Evolutionary conservation across 805 yeast genomes (phyloP).

Genomic region (Candida dajiaensis): DNA sequence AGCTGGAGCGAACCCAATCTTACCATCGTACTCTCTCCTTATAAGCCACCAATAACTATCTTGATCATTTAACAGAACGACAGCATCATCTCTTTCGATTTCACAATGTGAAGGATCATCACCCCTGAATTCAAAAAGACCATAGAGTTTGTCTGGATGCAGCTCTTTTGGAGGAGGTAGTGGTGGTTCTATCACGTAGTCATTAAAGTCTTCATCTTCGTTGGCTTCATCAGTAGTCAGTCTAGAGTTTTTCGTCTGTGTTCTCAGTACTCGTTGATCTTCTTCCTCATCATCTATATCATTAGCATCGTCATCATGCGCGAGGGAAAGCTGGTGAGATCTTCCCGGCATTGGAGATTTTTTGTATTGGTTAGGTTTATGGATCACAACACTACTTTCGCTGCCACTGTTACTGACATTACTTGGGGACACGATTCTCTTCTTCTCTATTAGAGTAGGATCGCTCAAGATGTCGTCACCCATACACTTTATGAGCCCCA

Average conservation of each 20-base stretch:
- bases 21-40: conserved; percentile 46
- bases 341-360: background rate
- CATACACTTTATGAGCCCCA: conserved; percentile 14
- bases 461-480: conserved; percentile 16
- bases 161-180: conserved; percentile 68
- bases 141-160: conserved; percentile 79
- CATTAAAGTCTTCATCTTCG: conserved; percentile 37
- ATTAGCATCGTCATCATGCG: conserved; percentile 12
- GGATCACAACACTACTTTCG: conserved; percentile 18
- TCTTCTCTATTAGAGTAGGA: conserved; percentile 16
- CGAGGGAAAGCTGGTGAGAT: background rate
- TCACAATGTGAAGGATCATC: conserved; percentile 92
- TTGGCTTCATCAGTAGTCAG: conserved; percentile 24
- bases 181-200: conserved; percentile 32
- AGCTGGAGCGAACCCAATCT: conserved; percentile 94
- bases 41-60: conserved; percentile 98
- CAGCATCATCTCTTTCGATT: conserved; percentile 74
- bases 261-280: conserved; percentile 7
- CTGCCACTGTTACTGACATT: conserved; percentile 10
- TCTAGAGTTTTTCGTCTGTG: conserved; percentile 16
- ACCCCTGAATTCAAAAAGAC: conserved; percentile 81
- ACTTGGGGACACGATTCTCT: conserved; percentile 16
- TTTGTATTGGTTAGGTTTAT: background rate
- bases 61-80: conserved; percentile 74
- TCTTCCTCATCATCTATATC: conserved; percentile 16